Evolutionary conservation across 2,329 filamentous ascomycete genomes (phyloP), one percentile per base, ranked within the genome.

Genomic region (Hymenoscyphus scutula): DNA sequence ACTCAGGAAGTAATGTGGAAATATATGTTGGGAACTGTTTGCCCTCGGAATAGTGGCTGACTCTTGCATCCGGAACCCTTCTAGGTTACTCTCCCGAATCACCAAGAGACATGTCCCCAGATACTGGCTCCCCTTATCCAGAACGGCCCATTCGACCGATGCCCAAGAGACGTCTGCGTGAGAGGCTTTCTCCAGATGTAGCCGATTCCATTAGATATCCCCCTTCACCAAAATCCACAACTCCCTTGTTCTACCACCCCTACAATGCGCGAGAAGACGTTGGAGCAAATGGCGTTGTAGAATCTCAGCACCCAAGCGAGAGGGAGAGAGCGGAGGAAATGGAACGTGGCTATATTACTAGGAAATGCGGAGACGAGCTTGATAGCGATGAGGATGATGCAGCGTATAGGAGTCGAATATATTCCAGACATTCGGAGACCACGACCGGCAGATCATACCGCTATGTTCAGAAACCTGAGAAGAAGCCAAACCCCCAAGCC

Each of bases 71-170:
- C 56, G 53, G 30, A 30, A 55, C 53, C 25, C 11, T 32, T 34
- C 25, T 68, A 73, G 72, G 70, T 59, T 72, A 70, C 63, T 71
- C 69, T 53, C 70, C 71, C 58, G 67, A 70, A 67, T 73, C 69
- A 68, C 70, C 74, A 77, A 77, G 69, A 70, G 71, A 74, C 56
- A 88, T 89, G 84, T 86, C 85, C 72, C 80, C 87, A 68, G 92
- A 97, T 80, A 89, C 89, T 63, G 83, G 87, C 67, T 95, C 92
- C 64, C 86, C 90, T 64, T 96, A 91, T 75, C 92, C 92, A 68
- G 91, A 96, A 74, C 89, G 95, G 76, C 90, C 94, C 65, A 99
- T 99, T 75, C 89, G 92, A 74, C 95, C 95, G 62, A 80, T 99
- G 64, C 95, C 95, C 53, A 95, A 91, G 78, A 89, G 92, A 72